phyloP scores from a whole-genome alignment of 331 rosid genomes.

The Spiraea crenata region DNA sequence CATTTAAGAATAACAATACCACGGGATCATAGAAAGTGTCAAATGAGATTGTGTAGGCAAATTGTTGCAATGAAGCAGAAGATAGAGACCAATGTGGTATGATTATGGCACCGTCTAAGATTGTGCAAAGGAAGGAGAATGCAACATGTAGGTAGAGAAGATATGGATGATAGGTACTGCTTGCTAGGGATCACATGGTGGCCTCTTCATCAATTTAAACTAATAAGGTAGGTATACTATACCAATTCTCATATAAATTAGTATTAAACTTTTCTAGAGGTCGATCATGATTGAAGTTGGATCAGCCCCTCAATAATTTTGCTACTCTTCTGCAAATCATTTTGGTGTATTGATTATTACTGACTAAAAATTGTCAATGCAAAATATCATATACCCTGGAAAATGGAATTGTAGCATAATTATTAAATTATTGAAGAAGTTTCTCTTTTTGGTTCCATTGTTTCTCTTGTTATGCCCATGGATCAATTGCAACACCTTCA shows the following conservation, averaged over 20 bases:
- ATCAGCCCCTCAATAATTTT: background rate
- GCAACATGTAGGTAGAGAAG: conserved; percentile 37
- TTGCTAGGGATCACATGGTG: conserved; percentile 21
- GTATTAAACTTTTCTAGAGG: conserved; percentile 11
- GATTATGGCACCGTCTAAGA: background rate
- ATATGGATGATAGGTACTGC: conserved; percentile 38
- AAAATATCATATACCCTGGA: too few relatives aligned
- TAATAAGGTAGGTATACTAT: conserved; percentile 25
- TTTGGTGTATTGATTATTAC: too few relatives aligned
- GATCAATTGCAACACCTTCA: too few relatives aligned
- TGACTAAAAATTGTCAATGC: too few relatives aligned
- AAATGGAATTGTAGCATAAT: too few relatives aligned
- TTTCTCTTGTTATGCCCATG: too few relatives aligned
- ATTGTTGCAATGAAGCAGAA: too few relatives aligned
- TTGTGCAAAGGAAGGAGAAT: conserved; percentile 5
- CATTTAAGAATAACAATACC: too few relatives aligned
- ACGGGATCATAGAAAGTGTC: too few relatives aligned
- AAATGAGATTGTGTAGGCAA: too few relatives aligned
- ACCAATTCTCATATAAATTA: conserved; percentile 15
- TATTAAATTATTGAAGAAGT: too few relatives aligned
- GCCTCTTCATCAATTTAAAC: conserved; percentile 20
- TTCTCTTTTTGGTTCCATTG: too few relatives aligned
- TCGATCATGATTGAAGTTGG: conserved; percentile 9
- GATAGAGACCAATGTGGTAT: background rate
- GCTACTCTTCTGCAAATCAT: background rate